Percentiles rank a stretch among this genome's conserved stretches.
Conservation (phyloP, 2,329 filamentous ascomycete genomes). For the Trichoderma aggressivum region DNA sequence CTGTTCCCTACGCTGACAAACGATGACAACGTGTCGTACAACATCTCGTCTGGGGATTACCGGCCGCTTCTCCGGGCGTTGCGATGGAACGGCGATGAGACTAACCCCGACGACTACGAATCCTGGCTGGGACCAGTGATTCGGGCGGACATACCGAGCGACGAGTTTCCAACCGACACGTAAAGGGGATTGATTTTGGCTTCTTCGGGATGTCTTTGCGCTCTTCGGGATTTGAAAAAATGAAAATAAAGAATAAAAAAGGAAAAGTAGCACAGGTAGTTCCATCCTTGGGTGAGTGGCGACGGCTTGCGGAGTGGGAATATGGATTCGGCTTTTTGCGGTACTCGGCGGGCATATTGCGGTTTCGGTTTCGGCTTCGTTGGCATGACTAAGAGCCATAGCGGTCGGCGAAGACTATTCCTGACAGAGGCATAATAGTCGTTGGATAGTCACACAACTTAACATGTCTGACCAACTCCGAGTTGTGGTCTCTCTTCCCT, state of each 20-base stretch:
- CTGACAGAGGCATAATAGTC: not conserved
- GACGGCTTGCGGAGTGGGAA: not conserved
- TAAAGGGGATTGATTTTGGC: no score
- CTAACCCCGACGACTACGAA: conserved; percentile 4
- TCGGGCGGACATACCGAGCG: not conserved
- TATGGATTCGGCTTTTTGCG: not conserved
- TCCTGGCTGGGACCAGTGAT: conserved; percentile 3
- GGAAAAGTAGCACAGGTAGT: not conserved
- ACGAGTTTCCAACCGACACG: not conserved
- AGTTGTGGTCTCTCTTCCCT: not conserved
- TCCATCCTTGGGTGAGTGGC: not conserved
- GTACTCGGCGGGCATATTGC: not conserved
- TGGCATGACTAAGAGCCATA: not conserved
- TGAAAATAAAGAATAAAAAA: not conserved
- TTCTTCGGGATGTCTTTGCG: not conserved
- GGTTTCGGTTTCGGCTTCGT: not conserved
- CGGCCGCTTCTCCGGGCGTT: conserved; percentile 3
- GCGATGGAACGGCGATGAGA: not conserved
- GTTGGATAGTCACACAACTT: not conserved
- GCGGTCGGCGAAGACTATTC: not conserved
- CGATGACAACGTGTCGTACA: not conserved
- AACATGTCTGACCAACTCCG: not conserved
- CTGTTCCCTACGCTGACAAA: not conserved
- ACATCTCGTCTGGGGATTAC: conserved; percentile 4
- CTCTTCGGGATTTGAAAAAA: not conserved